A percentile compares a stretch with the other conserved stretches of the same genome.
These are phyloP conservation scores for Dactylellina haptotyla DNA, from an alignment of 2,329 filamentous ascomycete species.

Conservation along the genomic window DNA sequence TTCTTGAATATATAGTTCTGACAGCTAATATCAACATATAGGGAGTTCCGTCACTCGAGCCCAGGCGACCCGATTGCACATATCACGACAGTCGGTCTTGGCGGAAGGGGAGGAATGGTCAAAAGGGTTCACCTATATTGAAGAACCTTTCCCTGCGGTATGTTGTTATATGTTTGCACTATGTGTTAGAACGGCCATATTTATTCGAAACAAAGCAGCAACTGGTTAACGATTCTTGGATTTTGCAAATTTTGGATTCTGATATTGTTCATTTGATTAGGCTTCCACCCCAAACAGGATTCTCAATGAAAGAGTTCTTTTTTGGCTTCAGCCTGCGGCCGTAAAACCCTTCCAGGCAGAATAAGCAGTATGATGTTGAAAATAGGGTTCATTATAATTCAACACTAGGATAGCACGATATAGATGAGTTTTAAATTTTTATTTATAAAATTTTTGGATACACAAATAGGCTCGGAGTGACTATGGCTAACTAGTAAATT, in stretches of 20 bases:
- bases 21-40: conserved; percentile 40
- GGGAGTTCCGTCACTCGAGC: conserved; percentile 30
- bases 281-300: background rate
- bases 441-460: background rate
- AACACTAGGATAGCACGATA: background rate
- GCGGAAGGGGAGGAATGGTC: conserved; percentile 15
- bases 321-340: conserved; percentile 5
- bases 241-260: conserved; percentile 17
- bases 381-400: background rate
- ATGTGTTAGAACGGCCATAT: conserved; percentile 12
- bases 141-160: conserved; percentile 19
- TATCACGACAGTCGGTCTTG: conserved; percentile 31
- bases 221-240: conserved; percentile 4
- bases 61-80: conserved; percentile 22
- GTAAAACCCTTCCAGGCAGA: conserved; percentile 10
- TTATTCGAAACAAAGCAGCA: conserved; percentile 10
- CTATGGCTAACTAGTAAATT: too few relatives aligned
- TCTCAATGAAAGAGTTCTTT: conserved; percentile 13
- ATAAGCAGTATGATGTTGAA: conserved; percentile 3
- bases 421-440: background rate
- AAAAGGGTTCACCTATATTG: conserved; percentile 23
- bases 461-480: too few relatives aligned
- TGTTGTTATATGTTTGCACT: conserved; percentile 12
- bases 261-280: conserved; percentile 20
- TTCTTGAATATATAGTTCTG: conserved; percentile 33